These are phyloP conservation scores for Coniochaeta sp. DNA, from an alignment of 2,329 filamentous ascomycete genomes.

Conservation along the genomic window DNA sequence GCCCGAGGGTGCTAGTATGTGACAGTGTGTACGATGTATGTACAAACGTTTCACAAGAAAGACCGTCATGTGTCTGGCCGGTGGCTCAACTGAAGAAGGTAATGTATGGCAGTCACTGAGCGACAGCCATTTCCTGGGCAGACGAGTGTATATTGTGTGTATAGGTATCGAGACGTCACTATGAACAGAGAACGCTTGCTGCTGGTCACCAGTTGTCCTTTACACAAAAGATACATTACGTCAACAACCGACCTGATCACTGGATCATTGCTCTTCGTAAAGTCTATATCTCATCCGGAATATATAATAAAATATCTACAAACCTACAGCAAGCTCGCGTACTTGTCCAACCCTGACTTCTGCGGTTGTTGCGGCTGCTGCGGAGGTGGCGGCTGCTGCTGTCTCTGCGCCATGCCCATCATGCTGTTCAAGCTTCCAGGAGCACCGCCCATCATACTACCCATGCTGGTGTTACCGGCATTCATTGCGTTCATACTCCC, in stretches of 20 bases:
- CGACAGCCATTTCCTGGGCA: no score
- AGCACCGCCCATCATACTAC: conserved; percentile 17
- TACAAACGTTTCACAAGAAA: no score
- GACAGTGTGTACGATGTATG: no score
- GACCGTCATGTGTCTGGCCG: no score
- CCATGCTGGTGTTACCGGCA: conserved; percentile 4
- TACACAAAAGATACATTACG: not conserved
- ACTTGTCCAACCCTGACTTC: conserved; percentile 57
- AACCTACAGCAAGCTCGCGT: conserved; percentile 54
- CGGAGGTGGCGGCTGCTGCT: conserved; percentile 15
- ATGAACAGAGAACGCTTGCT: no score
- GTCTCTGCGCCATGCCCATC: conserved; percentile 17
- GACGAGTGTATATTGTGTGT: no score
- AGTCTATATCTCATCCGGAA: not conserved
- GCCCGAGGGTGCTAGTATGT: no score
- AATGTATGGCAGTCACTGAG: no score
- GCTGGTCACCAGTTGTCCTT: not conserved
- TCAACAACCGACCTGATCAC: not conserved
- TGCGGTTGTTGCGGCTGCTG: conserved; percentile 22
- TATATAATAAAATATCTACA: not conserved
- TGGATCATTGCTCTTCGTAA: not conserved
- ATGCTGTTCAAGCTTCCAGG: conserved; percentile 9
- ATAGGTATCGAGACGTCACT: no score
- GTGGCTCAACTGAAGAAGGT: no score
- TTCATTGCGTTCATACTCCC: conserved; percentile 6